Conservation (phyloP, 164 flowering plant genomes). For the Liriodendron chinense region DNA sequence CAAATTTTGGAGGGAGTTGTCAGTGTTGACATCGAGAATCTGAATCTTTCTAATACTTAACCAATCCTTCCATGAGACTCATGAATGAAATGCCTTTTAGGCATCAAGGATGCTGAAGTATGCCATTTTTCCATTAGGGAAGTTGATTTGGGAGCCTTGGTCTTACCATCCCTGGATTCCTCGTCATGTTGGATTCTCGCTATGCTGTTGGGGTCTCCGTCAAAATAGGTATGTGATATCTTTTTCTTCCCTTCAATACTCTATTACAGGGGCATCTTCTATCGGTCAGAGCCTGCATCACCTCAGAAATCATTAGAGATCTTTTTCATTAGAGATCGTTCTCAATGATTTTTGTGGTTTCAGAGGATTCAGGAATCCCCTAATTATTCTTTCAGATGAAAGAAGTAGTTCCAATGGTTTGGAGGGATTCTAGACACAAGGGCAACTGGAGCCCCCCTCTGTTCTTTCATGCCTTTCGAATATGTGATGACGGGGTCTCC, state of each 20-base stretch:
- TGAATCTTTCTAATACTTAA: background rate
- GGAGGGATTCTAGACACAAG: background rate
- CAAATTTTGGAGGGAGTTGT: background rate
- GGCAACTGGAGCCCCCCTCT: background rate
- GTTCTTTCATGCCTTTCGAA: background rate
- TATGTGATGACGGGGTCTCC: background rate
- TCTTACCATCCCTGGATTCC: slow-evolving; percentile 5
- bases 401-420: background rate
- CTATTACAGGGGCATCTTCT: background rate
- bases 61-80: slow-evolving; percentile 9
- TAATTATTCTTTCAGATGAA: background rate
- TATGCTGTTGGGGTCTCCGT: background rate
- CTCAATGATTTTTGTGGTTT: background rate
- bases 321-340: background rate
- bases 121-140: slow-evolving; percentile 14
- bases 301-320: background rate
- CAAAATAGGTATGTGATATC: slow-evolving; percentile 11
- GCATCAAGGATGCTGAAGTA: slow-evolving; percentile 6
- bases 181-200: slow-evolving; percentile 6
- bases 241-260: background rate
- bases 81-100: slow-evolving; percentile 3
- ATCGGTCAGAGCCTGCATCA: background rate
- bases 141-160: slow-evolving; percentile 12
- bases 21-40: slow-evolving; percentile 2
- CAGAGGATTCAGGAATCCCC: background rate